Evolutionary conservation across 1,284 basidiomycete species (phyloP).

Genomic region (Puccinia hordei): DNA sequence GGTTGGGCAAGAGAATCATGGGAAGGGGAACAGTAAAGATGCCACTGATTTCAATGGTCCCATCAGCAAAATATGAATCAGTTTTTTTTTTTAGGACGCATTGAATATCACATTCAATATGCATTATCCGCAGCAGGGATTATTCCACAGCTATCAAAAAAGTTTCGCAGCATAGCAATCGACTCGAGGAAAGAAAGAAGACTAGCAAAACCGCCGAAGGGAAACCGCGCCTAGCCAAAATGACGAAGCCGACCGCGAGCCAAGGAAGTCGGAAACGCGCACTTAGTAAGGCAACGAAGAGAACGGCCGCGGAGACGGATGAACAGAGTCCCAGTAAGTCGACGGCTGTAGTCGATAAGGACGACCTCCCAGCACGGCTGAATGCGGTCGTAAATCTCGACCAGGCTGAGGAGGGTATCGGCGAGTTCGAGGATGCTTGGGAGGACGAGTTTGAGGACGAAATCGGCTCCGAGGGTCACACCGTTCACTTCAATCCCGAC

Average conservation of each 20-base stretch:
- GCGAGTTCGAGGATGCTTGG: slow-evolving; percentile 50
- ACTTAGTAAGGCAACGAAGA: slow-evolving; percentile 1
- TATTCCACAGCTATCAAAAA: too few species aligned
- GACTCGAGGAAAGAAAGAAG: too few species aligned
- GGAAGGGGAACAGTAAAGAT: too few species aligned
- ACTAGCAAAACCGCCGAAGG: too few species aligned
- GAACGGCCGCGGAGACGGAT: not conserved
- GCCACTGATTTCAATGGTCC: too few species aligned
- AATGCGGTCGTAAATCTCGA: slow-evolving; percentile 24
- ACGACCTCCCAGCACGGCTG: slow-evolving; percentile 44
- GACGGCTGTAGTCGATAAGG: slow-evolving; percentile 21
- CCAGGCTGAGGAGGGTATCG: slow-evolving; percentile 44
- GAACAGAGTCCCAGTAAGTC: not conserved
- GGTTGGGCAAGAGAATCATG: too few species aligned
- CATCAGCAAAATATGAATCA: too few species aligned
- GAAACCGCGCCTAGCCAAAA: too few species aligned
- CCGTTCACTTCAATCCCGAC: slow-evolving; percentile 58
- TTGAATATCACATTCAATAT: too few species aligned
- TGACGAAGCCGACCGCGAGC: not conserved
- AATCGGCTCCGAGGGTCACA: slow-evolving; percentile 51
- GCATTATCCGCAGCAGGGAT: too few species aligned
- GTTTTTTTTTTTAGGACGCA: too few species aligned
- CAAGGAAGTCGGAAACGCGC: not conserved
- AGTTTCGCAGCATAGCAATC: too few species aligned
- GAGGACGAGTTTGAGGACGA: slow-evolving; percentile 51